Percentiles rank a stretch among this genome's conserved stretches.
These are phyloP conservation scores for Colletotrichum endophyticum DNA, from an alignment of 2,329 filamentous ascomycete species.

Conservation along the genomic window DNA sequence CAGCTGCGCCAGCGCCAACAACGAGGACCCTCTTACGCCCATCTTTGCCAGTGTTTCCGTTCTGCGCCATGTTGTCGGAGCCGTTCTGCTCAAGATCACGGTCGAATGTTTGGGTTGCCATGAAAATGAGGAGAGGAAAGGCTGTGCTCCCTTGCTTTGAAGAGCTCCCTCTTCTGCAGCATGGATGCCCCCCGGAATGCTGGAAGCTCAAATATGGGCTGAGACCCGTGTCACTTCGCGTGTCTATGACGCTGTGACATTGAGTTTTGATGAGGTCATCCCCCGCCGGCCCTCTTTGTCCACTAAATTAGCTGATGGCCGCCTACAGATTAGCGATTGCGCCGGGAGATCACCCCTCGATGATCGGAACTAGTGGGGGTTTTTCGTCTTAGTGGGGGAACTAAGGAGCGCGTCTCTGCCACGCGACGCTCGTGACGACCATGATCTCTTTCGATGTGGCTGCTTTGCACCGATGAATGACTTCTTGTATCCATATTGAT, in stretches of 20 bases:
- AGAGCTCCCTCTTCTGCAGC: too few relatives aligned
- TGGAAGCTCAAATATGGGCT: neutral
- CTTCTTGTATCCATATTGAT: neutral
- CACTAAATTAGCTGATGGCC: neutral
- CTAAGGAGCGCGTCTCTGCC: neutral
- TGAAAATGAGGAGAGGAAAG: neutral
- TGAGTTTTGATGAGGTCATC: conserved; percentile 12
- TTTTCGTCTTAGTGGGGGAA: neutral
- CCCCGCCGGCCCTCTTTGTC: neutral
- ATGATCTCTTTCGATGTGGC: neutral
- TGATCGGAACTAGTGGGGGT: conserved; percentile 12
- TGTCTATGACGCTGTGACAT: conserved; percentile 21
- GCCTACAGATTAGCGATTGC: conserved; percentile 7
- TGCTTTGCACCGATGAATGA: neutral
- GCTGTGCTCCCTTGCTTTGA: neutral
- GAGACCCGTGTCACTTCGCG: neutral
- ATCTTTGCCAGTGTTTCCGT: conserved; percentile 6
- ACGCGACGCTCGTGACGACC: neutral
- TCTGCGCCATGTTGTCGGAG: conserved; percentile 9
- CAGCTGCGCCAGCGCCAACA: conserved; percentile 46
- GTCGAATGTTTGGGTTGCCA: neutral
- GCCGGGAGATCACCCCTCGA: neutral
- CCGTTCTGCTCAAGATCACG: conserved; percentile 14
- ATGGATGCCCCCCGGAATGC: neutral
- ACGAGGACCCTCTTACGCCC: conserved; percentile 38